phyloP scores from a whole-genome alignment of 139 green algal genomes.

The Yamagishiella unicocca region DNA sequence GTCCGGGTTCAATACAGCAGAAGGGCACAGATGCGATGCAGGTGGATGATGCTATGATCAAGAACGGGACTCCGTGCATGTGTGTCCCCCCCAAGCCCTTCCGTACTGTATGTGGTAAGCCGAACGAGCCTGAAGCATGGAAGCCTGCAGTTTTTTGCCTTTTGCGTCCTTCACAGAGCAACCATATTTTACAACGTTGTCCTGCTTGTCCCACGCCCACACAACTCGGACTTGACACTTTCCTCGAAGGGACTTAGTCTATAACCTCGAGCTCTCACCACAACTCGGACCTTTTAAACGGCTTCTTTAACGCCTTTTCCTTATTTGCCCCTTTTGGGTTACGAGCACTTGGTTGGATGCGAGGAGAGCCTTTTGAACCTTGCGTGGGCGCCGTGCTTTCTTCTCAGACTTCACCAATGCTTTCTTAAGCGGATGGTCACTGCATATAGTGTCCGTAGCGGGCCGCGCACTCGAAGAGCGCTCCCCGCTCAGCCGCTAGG shows the following conservation, averaged over 20 bases:
- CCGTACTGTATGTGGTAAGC: too few species aligned
- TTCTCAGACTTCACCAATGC: not conserved
- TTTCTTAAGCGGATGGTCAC: conserved; percentile 27
- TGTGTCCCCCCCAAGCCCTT: too few species aligned
- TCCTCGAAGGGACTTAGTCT: conserved; percentile 17
- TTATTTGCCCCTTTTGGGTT: conserved; percentile 2
- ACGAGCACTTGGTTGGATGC: not conserved
- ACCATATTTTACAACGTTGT: not conserved
- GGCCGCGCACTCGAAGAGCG: not conserved
- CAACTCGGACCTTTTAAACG: not conserved
- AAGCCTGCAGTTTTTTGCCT: too few species aligned
- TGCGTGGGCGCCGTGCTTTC: not conserved
- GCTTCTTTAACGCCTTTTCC: not conserved
- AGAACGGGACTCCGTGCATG: too few species aligned
- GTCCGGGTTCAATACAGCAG: not conserved
- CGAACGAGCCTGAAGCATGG: too few species aligned
- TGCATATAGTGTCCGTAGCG: not conserved
- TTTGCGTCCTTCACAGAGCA: too few species aligned
- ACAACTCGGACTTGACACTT: not conserved
- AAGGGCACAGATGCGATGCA: too few species aligned
- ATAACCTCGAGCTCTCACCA: not conserved
- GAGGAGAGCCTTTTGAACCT: not conserved
- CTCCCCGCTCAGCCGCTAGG: not conserved
- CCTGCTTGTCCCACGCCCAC: not conserved
- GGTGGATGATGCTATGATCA: too few species aligned